Evolutionary conservation across 257 asterid genomes (phyloP).

Genomic region (Oldenlandia corymbosa): DNA sequence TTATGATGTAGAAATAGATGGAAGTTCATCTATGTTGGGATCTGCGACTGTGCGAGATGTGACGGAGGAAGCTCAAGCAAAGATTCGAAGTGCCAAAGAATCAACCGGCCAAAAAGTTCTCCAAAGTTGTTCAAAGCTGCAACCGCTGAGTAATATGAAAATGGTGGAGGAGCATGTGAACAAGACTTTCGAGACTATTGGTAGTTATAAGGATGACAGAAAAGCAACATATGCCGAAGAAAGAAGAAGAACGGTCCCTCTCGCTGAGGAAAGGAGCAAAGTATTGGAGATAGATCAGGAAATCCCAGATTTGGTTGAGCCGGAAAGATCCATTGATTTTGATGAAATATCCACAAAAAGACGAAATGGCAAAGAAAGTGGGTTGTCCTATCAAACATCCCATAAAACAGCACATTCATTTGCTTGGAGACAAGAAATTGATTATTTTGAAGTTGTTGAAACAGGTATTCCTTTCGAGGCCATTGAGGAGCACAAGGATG

Average conservation of each 20-base stretch:
- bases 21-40: slow-evolving; percentile 24
- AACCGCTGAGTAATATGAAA: slow-evolving; percentile 18
- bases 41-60: slow-evolving; percentile 26
- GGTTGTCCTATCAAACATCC: slow-evolving; percentile 20
- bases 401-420: slow-evolving; percentile 27
- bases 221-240: slow-evolving; percentile 20
- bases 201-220: slow-evolving; percentile 28
- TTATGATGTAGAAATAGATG: slow-evolving; percentile 55
- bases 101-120: slow-evolving; percentile 27
- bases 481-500: slow-evolving; percentile 26
- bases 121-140: slow-evolving; percentile 21
- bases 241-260: slow-evolving; percentile 20
- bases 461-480: slow-evolving; percentile 27
- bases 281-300: slow-evolving; percentile 20
- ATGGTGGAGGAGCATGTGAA: slow-evolving; percentile 29
- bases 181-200: slow-evolving; percentile 19
- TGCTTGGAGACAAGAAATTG: slow-evolving; percentile 64
- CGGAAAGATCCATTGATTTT: slow-evolving; percentile 18
- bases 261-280: slow-evolving; percentile 27
- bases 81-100: slow-evolving; percentile 33
- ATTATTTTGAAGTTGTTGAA: slow-evolving; percentile 63
- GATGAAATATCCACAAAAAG: slow-evolving; percentile 23
- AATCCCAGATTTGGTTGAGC: slow-evolving; percentile 26
- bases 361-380: slow-evolving; percentile 10
- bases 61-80: slow-evolving; percentile 35